Evolutionary conservation across 352 stramenopile species (phyloP), one percentile per base, ranked within the genome.

Genomic region (Phytopythium aichiense): DNA sequence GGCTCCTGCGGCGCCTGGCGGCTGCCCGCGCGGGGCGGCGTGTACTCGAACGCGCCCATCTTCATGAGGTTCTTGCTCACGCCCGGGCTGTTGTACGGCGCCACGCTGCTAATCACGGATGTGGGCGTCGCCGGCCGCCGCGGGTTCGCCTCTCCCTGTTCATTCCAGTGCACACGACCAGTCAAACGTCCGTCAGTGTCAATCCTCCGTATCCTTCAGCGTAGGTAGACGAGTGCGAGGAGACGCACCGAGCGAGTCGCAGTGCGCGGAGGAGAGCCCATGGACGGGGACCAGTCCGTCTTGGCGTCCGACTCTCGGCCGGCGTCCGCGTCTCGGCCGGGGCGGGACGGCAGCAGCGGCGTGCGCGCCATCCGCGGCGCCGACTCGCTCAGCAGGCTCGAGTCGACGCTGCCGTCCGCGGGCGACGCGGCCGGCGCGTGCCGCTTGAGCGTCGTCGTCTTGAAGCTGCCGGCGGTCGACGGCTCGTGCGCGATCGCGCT

Each of bases 51-150:
- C 6, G 78, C 84, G 43, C 84, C 84, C 61, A 89, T 78, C 55
- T 92, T 89, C 81, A 91, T 90, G 31, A 93, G 62, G 64, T 93
- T 89, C 33, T 81, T 87, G 67, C 72, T 93, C 46, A 93, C 75
- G 18, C 70, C 71, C 8, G 84, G 84, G 40, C 79, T 91, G 33
- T 66, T 75, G 48, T 63, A 71, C 7, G 58, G 65, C n/a, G 75
- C 74, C 37, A 93, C 83, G 50, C 84, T 93, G 60, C 84, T 93
- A 65, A 93, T 91, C 11, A 66, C 78, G 0, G 84, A 93, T 8
- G 75, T 72, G 9, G 82, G 82, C 1, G 82, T 92, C 56, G 64
- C 67, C 13, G 79, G 74, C 18, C 62, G 70, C 46, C 71, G 65
- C 13, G 63, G 4, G 25, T 54, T 6, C 42, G n/a, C 13, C 8